Percentiles rank a stretch among this genome's conserved stretches.
Evolutionary conservation across 2,329 filamentous ascomycete genomes (phyloP).

Genomic region (Xylaria sp.): DNA sequence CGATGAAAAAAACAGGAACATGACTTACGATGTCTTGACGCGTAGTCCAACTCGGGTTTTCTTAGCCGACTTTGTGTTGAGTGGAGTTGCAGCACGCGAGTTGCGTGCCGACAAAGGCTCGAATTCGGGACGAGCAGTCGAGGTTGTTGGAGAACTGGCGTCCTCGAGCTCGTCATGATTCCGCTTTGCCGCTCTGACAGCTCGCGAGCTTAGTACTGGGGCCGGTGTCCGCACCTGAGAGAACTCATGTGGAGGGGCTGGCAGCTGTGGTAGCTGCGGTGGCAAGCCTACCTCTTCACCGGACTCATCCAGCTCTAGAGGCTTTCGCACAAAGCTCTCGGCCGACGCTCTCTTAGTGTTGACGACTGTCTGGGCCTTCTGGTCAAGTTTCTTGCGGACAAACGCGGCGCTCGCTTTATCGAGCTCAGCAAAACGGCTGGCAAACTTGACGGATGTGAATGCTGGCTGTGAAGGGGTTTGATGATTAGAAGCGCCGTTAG

Average conservation of each 20-base stretch:
- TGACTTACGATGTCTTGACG: conserved; percentile 64
- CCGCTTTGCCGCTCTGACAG: conserved; percentile 41
- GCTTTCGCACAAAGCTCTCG: conserved; percentile 29
- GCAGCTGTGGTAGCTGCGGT: conserved; percentile 24
- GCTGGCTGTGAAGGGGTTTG: conserved; percentile 5
- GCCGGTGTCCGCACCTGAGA: conserved; percentile 29
- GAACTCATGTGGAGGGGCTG: conserved; percentile 24
- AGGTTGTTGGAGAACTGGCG: conserved; percentile 47
- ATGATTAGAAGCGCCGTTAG: conserved; percentile 15
- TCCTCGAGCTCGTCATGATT: conserved; percentile 51
- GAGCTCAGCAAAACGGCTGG: conserved; percentile 26
- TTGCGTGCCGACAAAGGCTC: conserved; percentile 43
- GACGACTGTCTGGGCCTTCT: conserved; percentile 24
- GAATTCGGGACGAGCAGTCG: conserved; percentile 44
- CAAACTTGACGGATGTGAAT: conserved; percentile 22
- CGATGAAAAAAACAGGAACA: conserved; percentile 11
- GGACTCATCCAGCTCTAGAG: conserved; percentile 21
- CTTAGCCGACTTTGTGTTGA: conserved; percentile 50
- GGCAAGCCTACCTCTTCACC: conserved; percentile 23
- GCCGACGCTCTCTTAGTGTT: conserved; percentile 23
- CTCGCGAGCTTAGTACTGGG: conserved; percentile 27
- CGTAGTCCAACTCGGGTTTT: conserved; percentile 57
- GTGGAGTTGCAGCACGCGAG: conserved; percentile 58
- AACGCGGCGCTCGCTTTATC: conserved; percentile 19
- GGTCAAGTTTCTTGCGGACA: conserved; percentile 23